phyloP scores from a whole-genome alignment of 208 protist species.

The Naegleria fowleri region DNA sequence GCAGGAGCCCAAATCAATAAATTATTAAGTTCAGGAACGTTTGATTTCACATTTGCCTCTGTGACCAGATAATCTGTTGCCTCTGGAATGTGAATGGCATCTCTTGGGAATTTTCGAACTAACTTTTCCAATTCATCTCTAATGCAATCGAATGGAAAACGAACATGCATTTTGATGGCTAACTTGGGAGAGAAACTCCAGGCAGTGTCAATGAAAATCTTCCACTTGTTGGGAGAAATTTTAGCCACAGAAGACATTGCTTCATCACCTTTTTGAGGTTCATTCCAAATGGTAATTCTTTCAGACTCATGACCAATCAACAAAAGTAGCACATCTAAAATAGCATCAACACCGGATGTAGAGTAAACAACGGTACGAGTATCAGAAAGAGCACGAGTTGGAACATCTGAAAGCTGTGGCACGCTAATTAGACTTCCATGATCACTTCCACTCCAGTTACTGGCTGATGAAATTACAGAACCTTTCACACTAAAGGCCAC shows the following conservation, averaged over 20 bases:
- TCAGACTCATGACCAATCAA: not conserved
- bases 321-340: not conserved
- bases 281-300: not conserved
- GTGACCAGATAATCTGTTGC: slow-evolving; percentile 2
- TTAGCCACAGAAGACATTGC: not conserved
- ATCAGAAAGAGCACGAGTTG: not conserved
- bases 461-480: not conserved
- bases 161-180: not conserved
- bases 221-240: not conserved
- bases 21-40: not conserved
- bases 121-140: not conserved
- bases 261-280: not conserved
- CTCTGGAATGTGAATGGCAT: not conserved
- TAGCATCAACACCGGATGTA: not conserved
- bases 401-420: not conserved
- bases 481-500: not conserved
- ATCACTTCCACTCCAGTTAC: too few species aligned
- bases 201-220: not conserved
- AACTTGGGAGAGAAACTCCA: slow-evolving; percentile 10
- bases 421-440: not conserved
- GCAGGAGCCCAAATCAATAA: slow-evolving; percentile 17
- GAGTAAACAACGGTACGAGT: not conserved
- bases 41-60: not conserved
- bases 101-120: not conserved
- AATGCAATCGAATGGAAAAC: not conserved